Base-by-base conservation (phyloP, 306 rosid genomes). In the Trifolium fragiferum region DNA sequence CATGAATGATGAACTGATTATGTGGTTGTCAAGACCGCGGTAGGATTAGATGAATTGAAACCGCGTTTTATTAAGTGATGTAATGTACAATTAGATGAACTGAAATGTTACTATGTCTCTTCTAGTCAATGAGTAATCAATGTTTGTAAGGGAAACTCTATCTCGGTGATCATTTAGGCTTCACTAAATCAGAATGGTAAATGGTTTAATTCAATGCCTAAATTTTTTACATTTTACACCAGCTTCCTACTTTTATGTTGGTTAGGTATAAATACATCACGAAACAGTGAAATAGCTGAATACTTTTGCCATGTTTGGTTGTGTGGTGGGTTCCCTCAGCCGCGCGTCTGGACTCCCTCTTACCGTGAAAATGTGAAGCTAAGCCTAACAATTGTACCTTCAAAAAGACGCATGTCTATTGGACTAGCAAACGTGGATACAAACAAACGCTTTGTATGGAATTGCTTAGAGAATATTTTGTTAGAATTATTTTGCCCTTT, bases 381-480 rank as follows among this genome's bases (percentile, higher is more conserved):
- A 30, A 30, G 33, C 33, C 33, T 30, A 37, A 37, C 40, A 37
- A 37, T 37, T 37, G 40, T 37, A 37, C 2, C 40, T 37, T 37
- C 10, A 37, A 37, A 37, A 37, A 37, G 40, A 37, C 40, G 40
- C 40, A 37, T 2, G 10, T 37, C 10, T 37, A 37, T 37, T 37
- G 40, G 40, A 2, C 10, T 37, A 37, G 40, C 10, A 37, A 37
- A 37, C 40, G 2, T 2, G 38, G 40, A 37, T 7, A 37, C 40
- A 37, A 37, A 37, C 10, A 37, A 37, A 37, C 9, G 2, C 70
- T 16, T 75, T n/a, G 18, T 32, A 19, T 66, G 51, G 30, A 64
- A 64, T n/a, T 37, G 10, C 19, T 40, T 73, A 46, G 40, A 60
- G 25, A 76, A 66, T 38, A 49, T 68, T 67, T 79, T 18, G 64